Conservation (phyloP, 805 yeast genomes). For the Yamadazyma insecticola region DNA sequence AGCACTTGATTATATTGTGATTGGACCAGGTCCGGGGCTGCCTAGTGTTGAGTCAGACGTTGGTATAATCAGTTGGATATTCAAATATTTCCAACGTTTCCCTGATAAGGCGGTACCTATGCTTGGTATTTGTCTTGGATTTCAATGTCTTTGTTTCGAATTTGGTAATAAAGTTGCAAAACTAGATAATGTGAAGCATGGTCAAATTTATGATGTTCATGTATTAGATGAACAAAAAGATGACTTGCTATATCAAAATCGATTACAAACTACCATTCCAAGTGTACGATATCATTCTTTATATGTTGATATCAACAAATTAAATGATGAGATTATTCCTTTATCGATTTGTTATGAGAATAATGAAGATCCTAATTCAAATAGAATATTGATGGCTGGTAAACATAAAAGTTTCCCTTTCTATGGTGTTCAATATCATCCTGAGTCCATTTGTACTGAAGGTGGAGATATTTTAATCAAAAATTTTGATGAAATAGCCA, state of each 20-base stretch:
- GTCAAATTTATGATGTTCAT: conserved; percentile 64
- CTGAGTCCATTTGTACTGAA: conserved; percentile 86
- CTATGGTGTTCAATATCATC: conserved; percentile 96
- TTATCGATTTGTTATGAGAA: conserved; percentile 56
- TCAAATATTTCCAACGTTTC: conserved; percentile 10
- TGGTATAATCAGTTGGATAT: conserved; percentile 68
- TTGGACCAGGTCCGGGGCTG: conserved; percentile 98
- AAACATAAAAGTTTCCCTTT: conserved; percentile 59
- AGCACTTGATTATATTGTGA: conserved; percentile 66
- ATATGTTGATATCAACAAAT: conserved; percentile 37
- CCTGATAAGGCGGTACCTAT: conserved; percentile 46
- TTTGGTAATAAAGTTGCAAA: conserved; percentile 54
- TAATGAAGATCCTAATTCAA: conserved; percentile 13
- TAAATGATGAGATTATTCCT: conserved; percentile 41
- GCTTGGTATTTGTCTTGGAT: conserved; percentile 90
- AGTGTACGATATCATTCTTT: conserved; percentile 91
- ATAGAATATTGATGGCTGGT: conserved; percentile 71
- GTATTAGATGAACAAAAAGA: conserved; percentile 41
- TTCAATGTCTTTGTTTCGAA: conserved; percentile 70
- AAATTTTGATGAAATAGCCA: conserved; percentile 58
- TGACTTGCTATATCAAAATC: conserved; percentile 7
- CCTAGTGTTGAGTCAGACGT: conserved; percentile 62
- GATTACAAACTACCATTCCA: conserved; percentile 15
- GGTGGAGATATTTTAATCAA: conserved; percentile 54
- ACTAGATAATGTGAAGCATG: conserved; percentile 68